Percentiles rank a stretch among this genome's conserved stretches.
These are phyloP conservation scores for Pichia sp. DNA, from an alignment of 1,139 yeast species.

Conservation along the genomic window DNA sequence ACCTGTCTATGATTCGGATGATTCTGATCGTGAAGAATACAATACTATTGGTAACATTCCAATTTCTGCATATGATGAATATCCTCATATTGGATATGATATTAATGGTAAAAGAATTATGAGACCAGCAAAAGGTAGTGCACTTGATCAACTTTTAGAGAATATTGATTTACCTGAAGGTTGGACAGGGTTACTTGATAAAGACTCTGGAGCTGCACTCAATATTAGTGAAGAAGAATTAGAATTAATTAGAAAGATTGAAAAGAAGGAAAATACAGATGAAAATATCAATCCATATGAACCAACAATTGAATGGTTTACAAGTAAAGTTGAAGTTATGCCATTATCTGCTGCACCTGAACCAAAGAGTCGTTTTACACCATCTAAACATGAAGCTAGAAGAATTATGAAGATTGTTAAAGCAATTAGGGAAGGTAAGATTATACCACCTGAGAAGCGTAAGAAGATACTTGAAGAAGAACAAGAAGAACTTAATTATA, in stretches of 20 bases:
- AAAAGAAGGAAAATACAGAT: slow-evolving; percentile 76
- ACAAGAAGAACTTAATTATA: slow-evolving; percentile 45
- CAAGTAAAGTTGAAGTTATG: slow-evolving; percentile 78
- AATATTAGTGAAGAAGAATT: slow-evolving; percentile 85
- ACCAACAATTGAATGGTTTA: slow-evolving; percentile 93
- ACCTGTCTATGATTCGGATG: slow-evolving; percentile 90
- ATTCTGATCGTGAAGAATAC: slow-evolving; percentile 73
- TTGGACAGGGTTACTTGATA: slow-evolving; percentile 95
- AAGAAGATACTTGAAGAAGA: slow-evolving; percentile 44
- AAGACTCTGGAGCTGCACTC: slow-evolving; percentile 80
- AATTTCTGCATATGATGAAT: slow-evolving; percentile 85
- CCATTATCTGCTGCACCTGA: slow-evolving; percentile 92
- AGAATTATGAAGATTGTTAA: slow-evolving; percentile 92
- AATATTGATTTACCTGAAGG: slow-evolving; percentile 93
- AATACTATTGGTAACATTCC: slow-evolving; percentile 95
- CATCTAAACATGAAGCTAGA: slow-evolving; percentile 94
- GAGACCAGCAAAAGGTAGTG: slow-evolving; percentile 98
- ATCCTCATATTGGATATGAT: slow-evolving; percentile 96
- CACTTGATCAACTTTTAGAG: slow-evolving; percentile 82
- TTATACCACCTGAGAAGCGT: slow-evolving; percentile 58
- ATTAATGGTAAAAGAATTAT: slow-evolving; percentile 95
- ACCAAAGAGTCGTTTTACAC: slow-evolving; percentile 94
- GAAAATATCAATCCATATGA: slow-evolving; percentile 82
- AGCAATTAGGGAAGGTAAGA: slow-evolving; percentile 94
- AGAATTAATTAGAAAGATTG: slow-evolving; percentile 80